Base-by-base conservation (phyloP, 2,329 filamentous ascomycete species). In the Raffaelea albimanens region DNA sequence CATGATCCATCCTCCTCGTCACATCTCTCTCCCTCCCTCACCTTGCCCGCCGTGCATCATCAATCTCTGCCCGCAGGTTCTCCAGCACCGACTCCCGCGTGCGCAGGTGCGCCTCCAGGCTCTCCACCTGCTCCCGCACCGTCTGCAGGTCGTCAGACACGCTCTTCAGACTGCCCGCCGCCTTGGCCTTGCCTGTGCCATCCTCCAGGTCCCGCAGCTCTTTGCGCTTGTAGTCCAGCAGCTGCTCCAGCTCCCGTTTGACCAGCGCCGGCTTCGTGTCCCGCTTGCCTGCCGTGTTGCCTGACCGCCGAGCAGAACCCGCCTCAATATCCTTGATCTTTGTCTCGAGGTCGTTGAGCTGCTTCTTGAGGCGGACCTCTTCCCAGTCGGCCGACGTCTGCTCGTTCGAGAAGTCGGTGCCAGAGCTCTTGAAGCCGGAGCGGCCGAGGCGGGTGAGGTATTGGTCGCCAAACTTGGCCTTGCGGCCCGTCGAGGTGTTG, bases 391-490 rank as follows among this genome's bases (percentile, higher is more conserved):
- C 91, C 51, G 85, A 86, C 62, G 89, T 87, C 53, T 87, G 55
- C 39, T 56, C 85, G 34, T 78, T 75, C 50, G 82, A 85, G 63
- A 97, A 97, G 68, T 98, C 90, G 2, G 93, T 98, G 22, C 93
- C 93, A 38, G 83, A 73, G 9, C 85, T 79, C 61, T 86, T 83
- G 67, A 93, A 91, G 50, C 78, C 83, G 56, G 83, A 82, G 59
- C 90, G 85, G 45, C 93, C 93, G 36, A 98, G 75, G 13, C 93
- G 83, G 52, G 87, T 94, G 49, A 98, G 78, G 67, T 97, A 98
- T 54, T 95, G 87, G 64, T 98, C 93, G 55, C 93, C 93, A 61
- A 98, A 98, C 69, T 95, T 96, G 57, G 89, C 85, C 69, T 98
- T 98, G 61, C 87, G 85, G 49, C 91, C 90, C 1, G 88, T 93